phyloP scores from a whole-genome alignment of 345 rosid species.

The Dipteronia sinensis region DNA sequence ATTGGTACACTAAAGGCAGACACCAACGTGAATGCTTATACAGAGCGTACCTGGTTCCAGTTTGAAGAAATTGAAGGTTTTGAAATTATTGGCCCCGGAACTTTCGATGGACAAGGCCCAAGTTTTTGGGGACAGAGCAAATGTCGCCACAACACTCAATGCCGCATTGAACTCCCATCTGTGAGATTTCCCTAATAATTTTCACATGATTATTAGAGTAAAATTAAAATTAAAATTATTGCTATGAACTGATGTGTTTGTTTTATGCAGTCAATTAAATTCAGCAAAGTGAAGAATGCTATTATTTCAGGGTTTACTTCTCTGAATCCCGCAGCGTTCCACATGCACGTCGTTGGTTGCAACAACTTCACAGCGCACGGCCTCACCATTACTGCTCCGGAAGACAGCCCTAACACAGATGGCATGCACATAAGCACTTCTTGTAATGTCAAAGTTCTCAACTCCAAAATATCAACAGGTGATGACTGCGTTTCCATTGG shows the following conservation, averaged over 20 bases:
- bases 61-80: conserved; percentile 51
- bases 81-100: not conserved
- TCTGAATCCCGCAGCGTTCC: conserved; percentile 58
- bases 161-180: conserved; percentile 44
- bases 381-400: conserved; percentile 57
- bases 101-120: conserved; percentile 26
- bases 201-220: not conserved
- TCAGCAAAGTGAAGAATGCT: conserved; percentile 36
- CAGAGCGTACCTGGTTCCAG: conserved; percentile 41
- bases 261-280: conserved; percentile 48
- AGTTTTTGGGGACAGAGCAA: conserved; percentile 45
- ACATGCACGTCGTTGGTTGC: conserved; percentile 38
- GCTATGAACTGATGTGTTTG: not conserved
- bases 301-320: conserved; percentile 37
- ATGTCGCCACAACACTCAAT: conserved; percentile 31
- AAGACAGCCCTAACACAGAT: conserved; percentile 51
- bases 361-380: conserved; percentile 21
- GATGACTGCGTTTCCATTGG: conserved; percentile 53
- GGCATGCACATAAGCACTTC: conserved; percentile 47
- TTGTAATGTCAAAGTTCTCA: conserved; percentile 16
- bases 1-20: conserved; percentile 50
- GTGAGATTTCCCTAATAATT: conserved; percentile 26
- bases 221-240: not conserved
- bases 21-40: conserved; percentile 32
- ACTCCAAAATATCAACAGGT: conserved; percentile 39